A percentile compares a stretch with the other conserved stretches of the same genome.
Conservation (phyloP, 352 stramenopile species). For the Phytophthora podocarpi region DNA sequence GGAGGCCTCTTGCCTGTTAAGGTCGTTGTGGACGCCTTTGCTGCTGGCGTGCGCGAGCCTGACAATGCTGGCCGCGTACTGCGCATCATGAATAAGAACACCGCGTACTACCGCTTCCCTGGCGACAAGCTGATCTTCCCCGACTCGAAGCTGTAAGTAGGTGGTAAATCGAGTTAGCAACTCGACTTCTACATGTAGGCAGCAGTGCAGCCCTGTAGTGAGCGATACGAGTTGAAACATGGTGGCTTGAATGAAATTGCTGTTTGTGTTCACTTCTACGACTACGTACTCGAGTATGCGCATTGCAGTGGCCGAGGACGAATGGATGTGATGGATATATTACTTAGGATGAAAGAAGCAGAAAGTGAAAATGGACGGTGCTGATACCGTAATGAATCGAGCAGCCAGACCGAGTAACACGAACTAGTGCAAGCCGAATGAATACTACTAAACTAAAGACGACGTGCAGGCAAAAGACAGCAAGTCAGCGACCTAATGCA, state of each 20-base stretch:
- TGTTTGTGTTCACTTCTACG: slow-evolving; percentile 9
- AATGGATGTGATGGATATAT: slow-evolving; percentile 28
- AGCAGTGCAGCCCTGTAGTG: background rate
- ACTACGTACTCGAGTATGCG: background rate
- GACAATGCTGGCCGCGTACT: slow-evolving; percentile 66
- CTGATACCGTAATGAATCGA: slow-evolving; percentile 7
- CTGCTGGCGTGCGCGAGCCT: slow-evolving; percentile 47
- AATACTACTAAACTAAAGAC: slow-evolving; percentile 40
- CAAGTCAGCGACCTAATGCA: background rate
- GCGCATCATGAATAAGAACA: slow-evolving; percentile 54
- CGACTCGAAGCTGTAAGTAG: slow-evolving; percentile 62
- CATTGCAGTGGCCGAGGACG: background rate
- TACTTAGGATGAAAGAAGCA: slow-evolving; percentile 26
- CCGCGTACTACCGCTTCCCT: slow-evolving; percentile 65
- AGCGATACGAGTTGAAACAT: slow-evolving; percentile 4
- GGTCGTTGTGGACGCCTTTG: slow-evolving; percentile 62
- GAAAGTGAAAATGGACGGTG: slow-evolving; percentile 25
- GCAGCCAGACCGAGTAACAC: slow-evolving; percentile 11
- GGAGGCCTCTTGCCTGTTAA: slow-evolving; percentile 55
- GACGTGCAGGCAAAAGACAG: slow-evolving; percentile 8
- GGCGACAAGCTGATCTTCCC: slow-evolving; percentile 78
- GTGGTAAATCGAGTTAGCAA: background rate
- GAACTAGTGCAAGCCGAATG: slow-evolving; percentile 30
- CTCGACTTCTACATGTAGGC: too few relatives aligned
- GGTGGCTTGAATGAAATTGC: slow-evolving; percentile 19